Conservation (phyloP, 257 asterid species). For the Paulownia fortunei region DNA sequence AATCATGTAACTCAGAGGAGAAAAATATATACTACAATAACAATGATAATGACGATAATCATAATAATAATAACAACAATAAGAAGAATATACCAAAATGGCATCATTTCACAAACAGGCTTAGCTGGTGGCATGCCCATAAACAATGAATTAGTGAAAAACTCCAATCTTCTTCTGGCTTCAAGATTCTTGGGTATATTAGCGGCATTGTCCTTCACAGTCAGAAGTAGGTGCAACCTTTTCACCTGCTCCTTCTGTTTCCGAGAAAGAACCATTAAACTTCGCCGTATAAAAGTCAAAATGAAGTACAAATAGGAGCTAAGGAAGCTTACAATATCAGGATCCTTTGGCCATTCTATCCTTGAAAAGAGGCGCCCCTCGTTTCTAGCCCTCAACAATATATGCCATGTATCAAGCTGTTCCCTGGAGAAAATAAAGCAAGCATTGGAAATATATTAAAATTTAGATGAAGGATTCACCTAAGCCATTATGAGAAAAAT, state of each 20-base stretch:
- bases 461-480: background rate
- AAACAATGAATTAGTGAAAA: constrained; percentile 89
- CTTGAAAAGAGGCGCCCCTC: constrained; percentile 93
- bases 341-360: constrained; percentile 96
- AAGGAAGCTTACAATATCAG: constrained; percentile 67
- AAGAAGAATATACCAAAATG: constrained; percentile 72
- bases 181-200: constrained; percentile 98
- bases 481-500: constrained; percentile 21
- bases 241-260: constrained; percentile 95
- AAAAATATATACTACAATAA: background rate
- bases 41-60: background rate
- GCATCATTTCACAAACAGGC: constrained; percentile 92
- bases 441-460: background rate
- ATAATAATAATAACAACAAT: background rate
- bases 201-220: constrained; percentile 92
- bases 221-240: constrained; percentile 93
- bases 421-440: constrained; percentile 60
- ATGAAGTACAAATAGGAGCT: constrained; percentile 1
- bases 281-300: background rate
- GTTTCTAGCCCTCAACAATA: constrained; percentile 88
- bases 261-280: constrained; percentile 12
- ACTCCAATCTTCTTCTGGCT: constrained; percentile 92
- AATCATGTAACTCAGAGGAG: background rate
- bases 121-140: constrained; percentile 95
- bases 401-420: constrained; percentile 95